Evolutionary conservation across 192 early-diverging fungal genomes (phyloP).

Genomic region (Piromyces sp.): DNA sequence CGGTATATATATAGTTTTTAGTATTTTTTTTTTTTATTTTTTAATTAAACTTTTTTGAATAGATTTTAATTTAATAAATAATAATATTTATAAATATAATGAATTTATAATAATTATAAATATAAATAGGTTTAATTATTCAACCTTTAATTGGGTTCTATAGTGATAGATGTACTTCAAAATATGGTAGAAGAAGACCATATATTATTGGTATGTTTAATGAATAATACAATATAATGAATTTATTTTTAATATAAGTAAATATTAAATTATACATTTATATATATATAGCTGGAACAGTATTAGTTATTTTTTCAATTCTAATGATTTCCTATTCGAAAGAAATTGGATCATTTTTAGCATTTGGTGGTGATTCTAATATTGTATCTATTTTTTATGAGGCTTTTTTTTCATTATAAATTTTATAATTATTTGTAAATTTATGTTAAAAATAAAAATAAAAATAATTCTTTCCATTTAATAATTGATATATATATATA

Average conservation of each 20-base stretch:
- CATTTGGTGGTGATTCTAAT: background rate
- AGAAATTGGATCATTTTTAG: slow-evolving; percentile 23
- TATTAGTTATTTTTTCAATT: slow-evolving; percentile 45
- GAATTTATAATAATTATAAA: background rate
- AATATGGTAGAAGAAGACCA: slow-evolving; percentile 63
- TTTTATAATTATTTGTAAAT: no score
- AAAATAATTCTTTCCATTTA: no score
- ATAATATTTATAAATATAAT: background rate
- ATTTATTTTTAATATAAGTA: no score
- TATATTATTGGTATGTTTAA: slow-evolving; percentile 60
- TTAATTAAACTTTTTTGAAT: no score
- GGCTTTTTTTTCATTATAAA: no score
- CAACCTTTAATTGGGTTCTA: slow-evolving; percentile 68
- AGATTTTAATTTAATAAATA: background rate
- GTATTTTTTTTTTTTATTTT: no score
- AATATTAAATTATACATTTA: no score
- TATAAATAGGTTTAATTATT: slow-evolving; percentile 38
- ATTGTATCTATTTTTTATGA: background rate
- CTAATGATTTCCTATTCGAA: slow-evolving; percentile 53
- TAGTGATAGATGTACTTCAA: slow-evolving; percentile 54
- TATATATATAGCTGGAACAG: slow-evolving; percentile 38
- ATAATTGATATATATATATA: no score
- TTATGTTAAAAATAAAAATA: no score
- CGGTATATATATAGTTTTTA: no score
- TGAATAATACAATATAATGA: no score